Base-by-base conservation (phyloP, 768 basidiomycete species). In the Amylocystis lapponica region DNA sequence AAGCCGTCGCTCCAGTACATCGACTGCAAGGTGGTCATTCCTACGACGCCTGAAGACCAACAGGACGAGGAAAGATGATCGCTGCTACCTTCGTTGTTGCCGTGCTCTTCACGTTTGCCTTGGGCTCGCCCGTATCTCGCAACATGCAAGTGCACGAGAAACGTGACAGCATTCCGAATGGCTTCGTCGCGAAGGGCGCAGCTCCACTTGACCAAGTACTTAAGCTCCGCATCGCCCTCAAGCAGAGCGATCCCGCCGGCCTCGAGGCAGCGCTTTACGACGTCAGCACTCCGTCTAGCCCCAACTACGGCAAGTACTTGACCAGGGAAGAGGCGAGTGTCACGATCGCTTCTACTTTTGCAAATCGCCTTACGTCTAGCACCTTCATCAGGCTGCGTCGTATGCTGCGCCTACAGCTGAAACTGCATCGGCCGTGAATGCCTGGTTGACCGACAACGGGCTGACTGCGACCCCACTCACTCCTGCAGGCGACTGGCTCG, bases 271-370 rank as follows among this genome's bases (percentile, higher is more conserved):
- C 41, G 27, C 58, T 67, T 9, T 50, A 55, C 31, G 64, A 59
- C 33, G 65, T 66, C 50, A 63, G 61, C 43, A 62, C 59, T 14
- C 66, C 68, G 2, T 52, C 53, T 10, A 66, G 60, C 52, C 36
- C 55, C 9, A 41, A 52, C 13, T 70, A 65, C 48, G 64, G 68
- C n/a, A 59, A 68, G 48, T 64, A 66, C 41, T 45, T 72, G 33
- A 62, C 51, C 45, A 57, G 60, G 50, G 68, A 65, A 9, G 59
- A 70, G 59, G 69, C 45, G 68, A 72, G 17, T 13, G 43, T 40
- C 1, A 10, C 19, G 6, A 19, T 7, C 4, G 11, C 3, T 29
- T 13, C 10, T 10, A 8, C 14, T 32, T 8, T 3, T 29, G 25
- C 41, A 23, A 7, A 48, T 11, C 8, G 10, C 17, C 11, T 6